Evolutionary conservation across 257 asterid genomes (phyloP), one percentile per base, ranked within the genome.

Genomic region (Gentiana dahurica): DNA sequence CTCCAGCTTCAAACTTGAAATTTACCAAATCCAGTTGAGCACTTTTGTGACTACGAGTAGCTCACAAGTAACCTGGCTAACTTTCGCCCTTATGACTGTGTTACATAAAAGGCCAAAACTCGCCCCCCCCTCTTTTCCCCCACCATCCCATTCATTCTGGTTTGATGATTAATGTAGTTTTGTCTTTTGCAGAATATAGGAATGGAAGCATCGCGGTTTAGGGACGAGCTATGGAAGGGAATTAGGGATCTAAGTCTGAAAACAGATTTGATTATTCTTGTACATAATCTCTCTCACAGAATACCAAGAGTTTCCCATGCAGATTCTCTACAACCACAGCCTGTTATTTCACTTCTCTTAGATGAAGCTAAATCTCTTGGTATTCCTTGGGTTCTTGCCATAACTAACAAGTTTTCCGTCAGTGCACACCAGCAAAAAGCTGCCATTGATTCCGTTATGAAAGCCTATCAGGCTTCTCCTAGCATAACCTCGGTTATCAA

Each of bases 201-300:
- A 59, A 54, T 67, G 75, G 98, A 88, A 75, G 95, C 87, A 64
- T 81, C 97, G 57, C 75, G 67, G 70, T 92, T 92, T 79, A 85
- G 98, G 75, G 92, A 92, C 60, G 98, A 92, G 66, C 72, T 88
- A 34, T 92, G 98, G 97, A 85, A 71, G 72, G 98, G 98, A 65
- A 92, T 88, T 61, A 93, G 95, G 33, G 95, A 92, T 61, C 91
- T 85, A 34, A 83, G 85, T 67, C 82, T 80, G 80, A 91, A 87
- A 76, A 81, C 84, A 1, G 98, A 92, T 77, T 67, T 92, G 65
- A 81, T 92, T 51, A 82, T 92, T 68, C 97, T 92, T 54, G 98
- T 92, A 62, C 98, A 92, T 67, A 92, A 92, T 77, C 76, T 92
- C 50, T 92, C 97, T 35, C 98, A 92, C 73, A 84, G 89, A 65